Conservation (phyloP, 305 asterid genomes). For the Rubia peregrina region DNA sequence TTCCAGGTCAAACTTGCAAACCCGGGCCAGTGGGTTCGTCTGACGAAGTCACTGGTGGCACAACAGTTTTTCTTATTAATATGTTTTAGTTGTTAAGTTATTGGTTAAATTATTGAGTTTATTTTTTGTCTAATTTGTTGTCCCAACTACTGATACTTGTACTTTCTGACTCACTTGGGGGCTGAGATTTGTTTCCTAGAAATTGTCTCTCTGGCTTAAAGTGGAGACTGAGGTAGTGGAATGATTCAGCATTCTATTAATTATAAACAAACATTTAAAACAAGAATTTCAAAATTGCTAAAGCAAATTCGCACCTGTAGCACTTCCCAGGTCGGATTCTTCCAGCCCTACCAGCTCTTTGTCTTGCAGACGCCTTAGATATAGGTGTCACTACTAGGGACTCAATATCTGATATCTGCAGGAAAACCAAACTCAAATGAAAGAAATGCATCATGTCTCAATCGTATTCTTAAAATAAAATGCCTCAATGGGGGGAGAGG, state of each 20-base stretch:
- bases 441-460: constrained; percentile 1
- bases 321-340: constrained; percentile 97
- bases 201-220: neutral
- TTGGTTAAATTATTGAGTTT: no score
- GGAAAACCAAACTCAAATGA: constrained; percentile 16
- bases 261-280: neutral
- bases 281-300: neutral
- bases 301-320: constrained; percentile 52
- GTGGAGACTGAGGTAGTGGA: neutral
- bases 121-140: no score
- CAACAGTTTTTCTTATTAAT: no score
- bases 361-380: constrained; percentile 93
- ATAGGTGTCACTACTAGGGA: constrained; percentile 85
- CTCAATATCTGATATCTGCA: constrained; percentile 85
- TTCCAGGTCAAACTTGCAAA: no score
- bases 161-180: no score
- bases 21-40: no score
- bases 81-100: no score
- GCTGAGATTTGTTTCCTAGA: no score
- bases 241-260: neutral
- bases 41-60: no score
- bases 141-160: no score
- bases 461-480: neutral
- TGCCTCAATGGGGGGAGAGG: neutral
- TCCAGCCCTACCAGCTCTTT: constrained; percentile 98